phyloP scores from a whole-genome alignment of 2,329 filamentous ascomycete species.

The Penicillium janthinellum region DNA sequence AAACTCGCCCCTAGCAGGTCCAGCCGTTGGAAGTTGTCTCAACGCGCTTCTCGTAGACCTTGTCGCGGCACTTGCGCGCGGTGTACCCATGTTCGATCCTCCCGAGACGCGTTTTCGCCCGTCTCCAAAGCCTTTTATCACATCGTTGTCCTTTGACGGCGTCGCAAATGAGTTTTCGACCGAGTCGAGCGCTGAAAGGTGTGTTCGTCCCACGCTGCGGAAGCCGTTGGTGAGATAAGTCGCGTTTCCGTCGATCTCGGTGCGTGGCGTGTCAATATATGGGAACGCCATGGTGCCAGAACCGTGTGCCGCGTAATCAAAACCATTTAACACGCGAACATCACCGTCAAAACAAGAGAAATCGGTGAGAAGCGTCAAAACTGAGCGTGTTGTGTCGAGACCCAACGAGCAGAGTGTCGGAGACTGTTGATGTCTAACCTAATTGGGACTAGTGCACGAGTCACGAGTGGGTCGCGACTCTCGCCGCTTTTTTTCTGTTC shows the following conservation, averaged over 20 bases:
- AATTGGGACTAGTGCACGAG: constrained; percentile 32
- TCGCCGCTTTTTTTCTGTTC: constrained; percentile 29
- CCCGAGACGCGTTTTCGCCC: constrained; percentile 55
- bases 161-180: constrained; percentile 86
- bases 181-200: constrained; percentile 67
- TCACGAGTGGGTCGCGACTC: constrained; percentile 27
- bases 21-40: constrained; percentile 67
- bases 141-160: constrained; percentile 73
- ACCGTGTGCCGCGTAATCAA: constrained; percentile 12
- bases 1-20: constrained; percentile 70
- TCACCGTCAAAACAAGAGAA: constrained; percentile 19
- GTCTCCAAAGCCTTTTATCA: constrained; percentile 74
- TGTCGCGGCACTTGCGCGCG: constrained; percentile 65
- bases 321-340: constrained; percentile 32
- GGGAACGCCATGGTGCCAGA: constrained; percentile 62
- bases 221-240: constrained; percentile 72
- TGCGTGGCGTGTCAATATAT: constrained; percentile 83
- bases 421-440: constrained; percentile 48
- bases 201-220: constrained; percentile 53
- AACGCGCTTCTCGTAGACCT: constrained; percentile 54
- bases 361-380: constrained; percentile 16
- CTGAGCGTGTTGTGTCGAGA: constrained; percentile 39
- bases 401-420: constrained; percentile 19
- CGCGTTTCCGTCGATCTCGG: constrained; percentile 74
- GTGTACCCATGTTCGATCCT: constrained; percentile 68